Percentiles rank a stretch among this genome's conserved stretches.
Conservation (phyloP, 306 rosid genomes). For the Spatholobus suberectus region DNA sequence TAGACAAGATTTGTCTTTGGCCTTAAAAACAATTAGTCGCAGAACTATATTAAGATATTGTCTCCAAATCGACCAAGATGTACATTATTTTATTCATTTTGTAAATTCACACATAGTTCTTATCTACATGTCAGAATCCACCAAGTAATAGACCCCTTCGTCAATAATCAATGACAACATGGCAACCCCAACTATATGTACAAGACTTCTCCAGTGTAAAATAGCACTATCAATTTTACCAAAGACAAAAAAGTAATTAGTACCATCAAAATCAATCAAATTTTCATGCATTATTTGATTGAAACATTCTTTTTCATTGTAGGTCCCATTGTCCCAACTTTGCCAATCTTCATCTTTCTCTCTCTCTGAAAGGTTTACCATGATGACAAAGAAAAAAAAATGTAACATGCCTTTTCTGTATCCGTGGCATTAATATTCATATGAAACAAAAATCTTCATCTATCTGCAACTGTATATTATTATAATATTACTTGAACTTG, state of each 20-base stretch:
- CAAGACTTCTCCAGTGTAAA: neutral
- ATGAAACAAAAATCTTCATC: no score
- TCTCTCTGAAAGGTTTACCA: neutral
- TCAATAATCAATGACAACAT: conserved; percentile 22
- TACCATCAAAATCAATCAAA: neutral
- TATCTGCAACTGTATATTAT: no score
- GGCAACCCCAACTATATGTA: conserved; percentile 26
- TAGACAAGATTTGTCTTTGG: conserved; percentile 31
- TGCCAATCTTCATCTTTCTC: neutral
- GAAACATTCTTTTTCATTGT: neutral
- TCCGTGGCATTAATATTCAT: no score
- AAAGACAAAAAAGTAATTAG: no score
- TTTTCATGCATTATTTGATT: conserved; percentile 31
- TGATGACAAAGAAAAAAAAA: no score
- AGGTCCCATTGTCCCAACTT: neutral
- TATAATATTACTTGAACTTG: no score
- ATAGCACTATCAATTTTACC: neutral
- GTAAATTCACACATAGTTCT: neutral
- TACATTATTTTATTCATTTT: conserved; percentile 22
- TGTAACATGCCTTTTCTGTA: no score
- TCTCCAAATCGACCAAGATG: conserved; percentile 6
- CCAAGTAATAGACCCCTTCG: neutral
- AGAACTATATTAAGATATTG: neutral
- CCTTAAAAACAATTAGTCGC: neutral
- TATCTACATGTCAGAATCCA: conserved; percentile 31